Evolutionary conservation across 495 filamentous ascomycete genomes (phyloP).

Genomic region (Melanomma pulvis-pyrius): DNA sequence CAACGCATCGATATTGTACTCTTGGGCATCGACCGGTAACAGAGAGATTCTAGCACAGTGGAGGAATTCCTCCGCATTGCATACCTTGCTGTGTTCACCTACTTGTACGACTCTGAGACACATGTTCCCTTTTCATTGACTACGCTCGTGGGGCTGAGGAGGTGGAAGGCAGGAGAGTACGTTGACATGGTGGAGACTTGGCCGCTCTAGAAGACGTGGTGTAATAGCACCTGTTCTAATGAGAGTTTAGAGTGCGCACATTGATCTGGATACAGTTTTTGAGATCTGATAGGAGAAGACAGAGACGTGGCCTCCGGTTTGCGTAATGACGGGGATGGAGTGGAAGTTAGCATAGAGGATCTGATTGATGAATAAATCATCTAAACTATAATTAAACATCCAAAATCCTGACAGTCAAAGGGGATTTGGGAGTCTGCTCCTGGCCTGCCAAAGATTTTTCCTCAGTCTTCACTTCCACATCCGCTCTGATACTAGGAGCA

Average conservation of each 20-base stretch:
- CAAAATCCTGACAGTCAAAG: too few relatives aligned
- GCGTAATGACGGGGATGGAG: too few relatives aligned
- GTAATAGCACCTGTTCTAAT: too few relatives aligned
- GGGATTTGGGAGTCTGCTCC: neutral
- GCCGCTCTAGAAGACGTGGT: neutral
- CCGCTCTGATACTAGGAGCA: neutral
- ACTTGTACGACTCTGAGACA: neutral
- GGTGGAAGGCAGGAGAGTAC: neutral
- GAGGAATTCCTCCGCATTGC: neutral
- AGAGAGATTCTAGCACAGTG: neutral
- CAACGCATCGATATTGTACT: neutral
- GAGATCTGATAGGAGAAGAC: too few relatives aligned
- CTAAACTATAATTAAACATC: neutral
- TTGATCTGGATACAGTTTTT: too few relatives aligned
- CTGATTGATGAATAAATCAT: too few relatives aligned
- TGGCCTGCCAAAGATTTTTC: neutral
- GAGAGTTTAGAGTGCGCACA: too few relatives aligned
- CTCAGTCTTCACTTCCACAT: conserved; percentile 2
- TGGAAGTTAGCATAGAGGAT: too few relatives aligned
- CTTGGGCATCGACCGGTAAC: neutral
- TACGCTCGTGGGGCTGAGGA: neutral
- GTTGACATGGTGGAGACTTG: neutral
- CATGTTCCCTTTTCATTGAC: neutral
- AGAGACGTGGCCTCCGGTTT: too few relatives aligned
- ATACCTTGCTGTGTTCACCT: neutral